These are phyloP conservation scores for Arthroderma uncinatum DNA, from an alignment of 2,329 filamentous ascomycete genomes.

Conservation along the genomic window DNA sequence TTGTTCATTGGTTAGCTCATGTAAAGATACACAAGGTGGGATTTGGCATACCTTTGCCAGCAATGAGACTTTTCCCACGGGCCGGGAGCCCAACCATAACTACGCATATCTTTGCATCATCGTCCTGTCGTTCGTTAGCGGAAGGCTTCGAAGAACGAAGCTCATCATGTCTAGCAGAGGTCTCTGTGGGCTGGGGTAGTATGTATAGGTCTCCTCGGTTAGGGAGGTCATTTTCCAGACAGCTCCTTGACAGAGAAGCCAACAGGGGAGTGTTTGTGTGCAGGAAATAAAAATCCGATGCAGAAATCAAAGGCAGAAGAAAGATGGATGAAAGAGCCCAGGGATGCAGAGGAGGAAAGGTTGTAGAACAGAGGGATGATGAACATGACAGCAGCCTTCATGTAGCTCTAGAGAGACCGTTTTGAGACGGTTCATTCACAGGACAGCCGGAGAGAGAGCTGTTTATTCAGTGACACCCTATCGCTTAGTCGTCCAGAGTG, in stretches of 20 bases:
- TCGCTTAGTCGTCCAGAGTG: neutral
- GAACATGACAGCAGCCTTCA: neutral
- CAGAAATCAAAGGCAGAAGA: neutral
- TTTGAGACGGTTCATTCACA: neutral
- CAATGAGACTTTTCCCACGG: slow-evolving; percentile 92
- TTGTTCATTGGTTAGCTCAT: neutral
- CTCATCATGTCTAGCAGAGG: neutral
- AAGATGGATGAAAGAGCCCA: neutral
- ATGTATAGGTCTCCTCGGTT: neutral
- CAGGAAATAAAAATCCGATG: neutral
- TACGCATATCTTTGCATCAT: slow-evolving; percentile 93
- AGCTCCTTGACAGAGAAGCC: neutral
- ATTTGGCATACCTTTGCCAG: slow-evolving; percentile 66
- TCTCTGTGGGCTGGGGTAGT: neutral
- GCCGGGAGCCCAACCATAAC: slow-evolving; percentile 98
- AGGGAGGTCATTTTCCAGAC: neutral
- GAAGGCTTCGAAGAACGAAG: neutral
- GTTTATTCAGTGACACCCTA: neutral
- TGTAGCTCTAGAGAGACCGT: neutral
- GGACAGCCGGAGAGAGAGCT: neutral
- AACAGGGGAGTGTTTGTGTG: neutral
- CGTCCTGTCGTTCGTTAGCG: slow-evolving; percentile 50
- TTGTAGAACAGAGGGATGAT: neutral
- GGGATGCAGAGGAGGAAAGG: neutral
- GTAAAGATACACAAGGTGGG: neutral